Conservation (phyloP, 148 eudicot species). For the Agrostemma githago region DNA sequence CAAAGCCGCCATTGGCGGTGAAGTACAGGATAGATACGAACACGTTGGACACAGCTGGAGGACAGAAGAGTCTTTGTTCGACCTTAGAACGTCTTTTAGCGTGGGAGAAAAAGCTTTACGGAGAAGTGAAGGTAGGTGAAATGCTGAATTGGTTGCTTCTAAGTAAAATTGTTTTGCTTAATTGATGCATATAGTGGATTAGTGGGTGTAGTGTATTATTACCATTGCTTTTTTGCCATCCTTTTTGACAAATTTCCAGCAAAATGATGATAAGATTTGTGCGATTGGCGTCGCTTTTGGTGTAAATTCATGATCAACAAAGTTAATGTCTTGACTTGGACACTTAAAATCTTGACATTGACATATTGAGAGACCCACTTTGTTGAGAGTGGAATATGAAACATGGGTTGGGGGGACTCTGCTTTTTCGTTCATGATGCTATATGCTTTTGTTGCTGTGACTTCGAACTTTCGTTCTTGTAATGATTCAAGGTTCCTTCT, state of each 20-base stretch:
- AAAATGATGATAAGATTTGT: conserved; percentile 12
- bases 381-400: conserved; percentile 20
- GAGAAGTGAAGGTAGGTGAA: conserved; percentile 80
- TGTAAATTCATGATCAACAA: conserved; percentile 22
- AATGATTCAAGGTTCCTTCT: neutral
- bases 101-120: conserved; percentile 96
- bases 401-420: conserved; percentile 13
- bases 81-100: conserved; percentile 93
- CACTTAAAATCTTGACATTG: conserved; percentile 21
- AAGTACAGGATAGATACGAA: conserved; percentile 74
- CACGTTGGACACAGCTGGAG: conserved; percentile 53
- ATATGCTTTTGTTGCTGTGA: neutral
- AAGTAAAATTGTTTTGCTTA: neutral
- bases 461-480: neutral
- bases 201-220: neutral
- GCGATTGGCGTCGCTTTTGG: conserved; percentile 17
- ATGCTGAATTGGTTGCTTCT: neutral
- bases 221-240: conserved; percentile 6
- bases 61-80: conserved; percentile 77
- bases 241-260: conserved; percentile 22
- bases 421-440: conserved; percentile 6
- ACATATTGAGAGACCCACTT: conserved; percentile 27
- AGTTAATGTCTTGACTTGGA: conserved; percentile 21
- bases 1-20: conserved; percentile 90
- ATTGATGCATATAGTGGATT: conserved; percentile 11